Evolutionary conservation across 805 yeast genomes (phyloP).

Genomic region (Cyberlindnera mississippiensis): DNA sequence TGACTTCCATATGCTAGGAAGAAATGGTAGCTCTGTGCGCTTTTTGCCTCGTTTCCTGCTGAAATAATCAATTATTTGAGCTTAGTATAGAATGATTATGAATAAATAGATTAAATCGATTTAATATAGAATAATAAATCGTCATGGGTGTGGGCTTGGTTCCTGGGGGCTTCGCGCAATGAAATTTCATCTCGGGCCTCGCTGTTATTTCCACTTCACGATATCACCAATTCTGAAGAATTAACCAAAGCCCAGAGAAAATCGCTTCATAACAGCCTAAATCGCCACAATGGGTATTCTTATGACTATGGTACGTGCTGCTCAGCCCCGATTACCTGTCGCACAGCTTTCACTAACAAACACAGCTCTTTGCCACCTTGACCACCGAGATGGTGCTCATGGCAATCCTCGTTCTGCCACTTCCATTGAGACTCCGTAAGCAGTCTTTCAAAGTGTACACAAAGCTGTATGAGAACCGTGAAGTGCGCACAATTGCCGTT

Average conservation of each 20-base stretch:
- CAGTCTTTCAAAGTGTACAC: constrained; percentile 37
- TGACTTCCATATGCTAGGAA: too few relatives aligned
- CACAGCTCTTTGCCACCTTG: constrained; percentile 41
- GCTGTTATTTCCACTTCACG: too few relatives aligned
- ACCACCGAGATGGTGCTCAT: constrained; percentile 49
- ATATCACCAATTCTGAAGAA: too few relatives aligned
- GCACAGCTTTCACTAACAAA: constrained; percentile 2
- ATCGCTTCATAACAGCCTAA: not conserved
- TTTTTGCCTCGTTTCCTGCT: too few relatives aligned
- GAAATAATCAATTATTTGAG: too few relatives aligned
- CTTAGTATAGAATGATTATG: too few relatives aligned
- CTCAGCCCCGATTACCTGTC: not conserved
- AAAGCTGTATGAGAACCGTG: constrained; percentile 32
- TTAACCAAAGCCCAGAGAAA: too few relatives aligned
- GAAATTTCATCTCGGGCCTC: too few relatives aligned
- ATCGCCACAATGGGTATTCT: constrained; percentile 21
- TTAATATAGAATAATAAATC: not conserved
- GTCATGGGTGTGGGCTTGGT: not conserved
- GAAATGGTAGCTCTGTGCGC: too few relatives aligned
- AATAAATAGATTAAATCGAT: not conserved
- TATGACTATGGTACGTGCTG: constrained; percentile 21
- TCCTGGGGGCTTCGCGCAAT: not conserved
- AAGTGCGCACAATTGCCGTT: constrained; percentile 41
- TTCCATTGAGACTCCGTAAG: constrained; percentile 46
- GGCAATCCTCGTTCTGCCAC: constrained; percentile 48